These are phyloP conservation scores for Wickerhamiella sorbophila DNA, from an alignment of 805 yeast species.

Conservation along the genomic window DNA sequence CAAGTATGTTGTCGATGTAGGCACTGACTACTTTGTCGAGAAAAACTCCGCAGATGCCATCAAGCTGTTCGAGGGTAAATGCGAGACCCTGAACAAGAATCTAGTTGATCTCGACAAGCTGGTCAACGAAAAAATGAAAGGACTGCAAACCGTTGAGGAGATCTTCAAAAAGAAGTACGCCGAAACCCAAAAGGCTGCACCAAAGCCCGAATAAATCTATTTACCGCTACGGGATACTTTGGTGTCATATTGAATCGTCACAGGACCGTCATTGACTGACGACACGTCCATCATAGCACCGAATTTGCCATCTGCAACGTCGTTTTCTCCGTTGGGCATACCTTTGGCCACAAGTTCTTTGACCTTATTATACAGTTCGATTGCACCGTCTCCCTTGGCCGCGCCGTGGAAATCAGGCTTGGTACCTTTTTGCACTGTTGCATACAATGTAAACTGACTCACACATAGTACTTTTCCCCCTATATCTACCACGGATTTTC, in stretches of 20 bases:
- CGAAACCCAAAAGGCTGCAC: conserved; percentile 8
- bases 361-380: conserved; percentile 34
- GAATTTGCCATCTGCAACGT: conserved; percentile 76
- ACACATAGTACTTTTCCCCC: conserved; percentile 69
- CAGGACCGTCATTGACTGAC: conserved; percentile 84
- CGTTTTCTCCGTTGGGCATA: conserved; percentile 35
- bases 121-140: conserved; percentile 56
- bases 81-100: conserved; percentile 58
- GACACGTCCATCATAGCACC: conserved; percentile 97
- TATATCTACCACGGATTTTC: conserved; percentile 46
- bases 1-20: conserved; percentile 79
- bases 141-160: conserved; percentile 44
- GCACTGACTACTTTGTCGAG: conserved; percentile 90
- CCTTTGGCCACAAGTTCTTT: conserved; percentile 23
- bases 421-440: conserved; percentile 73
- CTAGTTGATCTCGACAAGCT: conserved; percentile 58
- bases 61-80: conserved; percentile 57
- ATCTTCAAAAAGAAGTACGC: conserved; percentile 17
- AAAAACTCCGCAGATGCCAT: conserved; percentile 55
- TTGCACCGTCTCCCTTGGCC: conserved; percentile 56
- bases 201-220: conserved; percentile 1
- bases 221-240: conserved; percentile 15
- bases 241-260: conserved; percentile 72
- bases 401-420: conserved; percentile 93
- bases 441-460: conserved; percentile 86